Evolutionary conservation across 202 grass and related monocot genomes (phyloP).

Genomic region (Schoenoplectus triqueter): DNA sequence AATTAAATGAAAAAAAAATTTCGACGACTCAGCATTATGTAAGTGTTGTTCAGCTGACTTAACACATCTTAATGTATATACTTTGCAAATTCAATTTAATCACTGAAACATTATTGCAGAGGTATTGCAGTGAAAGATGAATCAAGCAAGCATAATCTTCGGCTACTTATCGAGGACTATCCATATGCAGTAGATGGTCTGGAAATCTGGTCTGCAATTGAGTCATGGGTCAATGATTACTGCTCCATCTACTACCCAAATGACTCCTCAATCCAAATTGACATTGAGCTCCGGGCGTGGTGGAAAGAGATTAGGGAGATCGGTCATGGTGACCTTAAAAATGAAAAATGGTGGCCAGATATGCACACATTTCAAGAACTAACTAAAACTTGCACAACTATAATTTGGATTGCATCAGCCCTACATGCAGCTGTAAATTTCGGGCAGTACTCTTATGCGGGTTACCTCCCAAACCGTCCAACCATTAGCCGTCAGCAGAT

Average conservation of each 20-base stretch:
- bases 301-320: constrained; percentile 54
- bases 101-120: constrained; percentile 35
- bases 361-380: constrained; percentile 57
- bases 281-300: constrained; percentile 69
- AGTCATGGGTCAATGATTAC: constrained; percentile 33
- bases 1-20: no score
- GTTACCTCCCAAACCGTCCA: constrained; percentile 74
- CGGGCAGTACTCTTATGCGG: constrained; percentile 56
- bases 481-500: constrained; percentile 68
- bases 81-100: background rate
- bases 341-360: constrained; percentile 52
- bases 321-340: constrained; percentile 73
- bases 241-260: constrained; percentile 73
- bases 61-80: background rate
- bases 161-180: constrained; percentile 73
- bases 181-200: constrained; percentile 78
- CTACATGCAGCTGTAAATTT: constrained; percentile 60
- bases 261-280: constrained; percentile 45
- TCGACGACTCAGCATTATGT: background rate
- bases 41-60: background rate
- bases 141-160: constrained; percentile 57
- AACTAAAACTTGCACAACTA: constrained; percentile 53
- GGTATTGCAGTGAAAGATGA: constrained; percentile 63
- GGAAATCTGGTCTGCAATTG: constrained; percentile 70
- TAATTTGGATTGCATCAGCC: constrained; percentile 89